Evolutionary conservation across 1,284 basidiomycete genomes (phyloP), one percentile per base, ranked within the genome.

Genomic region (Ganoderma boninense): DNA sequence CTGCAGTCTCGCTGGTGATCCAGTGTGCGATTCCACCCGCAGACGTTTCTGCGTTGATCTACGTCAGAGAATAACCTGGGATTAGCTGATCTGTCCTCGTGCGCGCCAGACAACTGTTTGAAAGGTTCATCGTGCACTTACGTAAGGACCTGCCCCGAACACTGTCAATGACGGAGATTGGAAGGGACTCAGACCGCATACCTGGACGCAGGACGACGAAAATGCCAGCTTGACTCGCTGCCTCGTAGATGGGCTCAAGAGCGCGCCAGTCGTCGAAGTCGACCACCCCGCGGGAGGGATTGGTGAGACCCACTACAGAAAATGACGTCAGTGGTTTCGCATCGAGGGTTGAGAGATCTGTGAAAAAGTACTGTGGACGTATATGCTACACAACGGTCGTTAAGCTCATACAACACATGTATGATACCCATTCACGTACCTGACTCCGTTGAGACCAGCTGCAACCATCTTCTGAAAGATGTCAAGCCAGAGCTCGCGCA

Each of bases 41-140:
- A 0, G 91, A 91, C 0, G 92, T 94, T 79, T 96, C 94, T 0
- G 92, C 92, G 73, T 94, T 94, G 81, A 95, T 95, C 78, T 95
- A 91, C 0, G 81, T 83, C 5, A 23, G 49, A 2, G 29, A 29
- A 29, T 16, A 29, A 29, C 26, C 26, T 29, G 26, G 3, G 14
- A 52, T 23, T 16, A 29, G 18, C 26, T 38, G 5, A 10, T 10
- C 10, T 38, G 35, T 38, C 6, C 35, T 10, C 35, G 35, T 38
- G 10, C 6, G 10, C 10, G 35, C 5, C 35, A 38, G 35, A 7
- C 35, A 38, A 38, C 10, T 38, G 35, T 38, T 38, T 10, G 6
- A 38, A 10, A 38, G 35, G 1, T 1, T 38, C 35, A 5, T 38
- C 35, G 10, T 5, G 6, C 35, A 71, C 66, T 70, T 44, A 71